Evolutionary conservation across 495 filamentous ascomycete genomes (phyloP).

Genomic region (Annulohypoxylon nitens): DNA sequence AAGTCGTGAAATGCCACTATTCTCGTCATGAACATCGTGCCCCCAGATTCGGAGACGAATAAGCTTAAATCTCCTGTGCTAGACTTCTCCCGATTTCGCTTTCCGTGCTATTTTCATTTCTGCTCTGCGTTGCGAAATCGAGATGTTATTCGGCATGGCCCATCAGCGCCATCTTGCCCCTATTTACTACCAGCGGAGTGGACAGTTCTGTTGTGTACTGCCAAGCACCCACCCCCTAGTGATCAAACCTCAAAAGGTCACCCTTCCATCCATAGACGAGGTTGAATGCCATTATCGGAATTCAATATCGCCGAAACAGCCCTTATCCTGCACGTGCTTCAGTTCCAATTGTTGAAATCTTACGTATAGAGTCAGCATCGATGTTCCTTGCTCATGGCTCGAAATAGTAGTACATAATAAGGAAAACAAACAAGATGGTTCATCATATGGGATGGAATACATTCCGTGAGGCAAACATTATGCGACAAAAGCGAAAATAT

Average conservation of each 20-base stretch:
- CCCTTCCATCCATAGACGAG: slow-evolving; percentile 17
- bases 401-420: neutral
- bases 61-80: slow-evolving; percentile 1
- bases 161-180: neutral
- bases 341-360: slow-evolving; percentile 95
- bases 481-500: neutral
- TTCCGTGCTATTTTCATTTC: slow-evolving; percentile 1
- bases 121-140: slow-evolving; percentile 5
- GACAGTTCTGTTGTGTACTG: slow-evolving; percentile 9
- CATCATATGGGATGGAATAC: neutral
- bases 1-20: slow-evolving; percentile 43
- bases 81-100: slow-evolving; percentile 12
- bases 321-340: slow-evolving; percentile 84
- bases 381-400: neutral
- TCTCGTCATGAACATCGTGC: slow-evolving; percentile 36
- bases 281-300: slow-evolving; percentile 75
- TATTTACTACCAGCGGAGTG: slow-evolving; percentile 28
- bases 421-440: neutral
- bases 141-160: slow-evolving; percentile 15
- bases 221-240: slow-evolving; percentile 8
- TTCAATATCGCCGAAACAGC: slow-evolving; percentile 90
- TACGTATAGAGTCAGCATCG: slow-evolving; percentile 18
- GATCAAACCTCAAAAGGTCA: slow-evolving; percentile 25
- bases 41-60: slow-evolving; percentile 18
- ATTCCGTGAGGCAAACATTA: neutral